These are phyloP conservation scores for Phaffia rhodozyma DNA, from an alignment of 1,284 basidiomycete genomes.

Conservation along the genomic window DNA sequence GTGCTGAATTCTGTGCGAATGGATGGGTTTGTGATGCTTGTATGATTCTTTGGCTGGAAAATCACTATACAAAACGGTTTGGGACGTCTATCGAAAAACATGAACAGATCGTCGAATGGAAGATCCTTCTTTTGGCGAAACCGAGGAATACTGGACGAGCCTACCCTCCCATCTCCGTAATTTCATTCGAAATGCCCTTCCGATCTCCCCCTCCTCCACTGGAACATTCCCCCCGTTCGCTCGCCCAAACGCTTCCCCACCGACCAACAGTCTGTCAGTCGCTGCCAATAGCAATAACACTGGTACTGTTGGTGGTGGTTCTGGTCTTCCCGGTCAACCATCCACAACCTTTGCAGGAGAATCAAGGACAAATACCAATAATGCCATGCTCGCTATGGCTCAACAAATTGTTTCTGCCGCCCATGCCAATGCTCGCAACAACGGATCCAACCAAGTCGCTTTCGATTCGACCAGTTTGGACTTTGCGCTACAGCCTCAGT, in stretches of 20 bases:
- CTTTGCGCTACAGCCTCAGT: constrained; percentile 45
- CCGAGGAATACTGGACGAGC: constrained; percentile 48
- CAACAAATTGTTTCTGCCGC: constrained; percentile 47
- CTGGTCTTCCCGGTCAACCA: constrained; percentile 26
- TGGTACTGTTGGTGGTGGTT: constrained; percentile 21
- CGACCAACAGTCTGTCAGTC: constrained; percentile 19
- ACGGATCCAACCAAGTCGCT: constrained; percentile 33
- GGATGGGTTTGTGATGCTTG: no score
- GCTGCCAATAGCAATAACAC: constrained; percentile 24
- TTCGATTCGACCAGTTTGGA: constrained; percentile 49
- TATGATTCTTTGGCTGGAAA: no score
- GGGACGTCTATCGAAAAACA: no score
- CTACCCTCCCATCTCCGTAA: constrained; percentile 44
- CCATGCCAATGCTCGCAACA: constrained; percentile 41
- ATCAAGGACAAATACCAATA: constrained; percentile 1
- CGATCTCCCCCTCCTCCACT: constrained; percentile 30
- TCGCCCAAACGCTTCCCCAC: constrained; percentile 6
- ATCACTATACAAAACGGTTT: no score
- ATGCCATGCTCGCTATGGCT: constrained; percentile 54
- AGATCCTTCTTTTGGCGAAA: constrained; percentile 37
- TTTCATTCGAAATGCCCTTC: constrained; percentile 46
- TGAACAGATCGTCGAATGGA: constrained; percentile 28
- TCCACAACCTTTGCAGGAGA: constrained; percentile 1
- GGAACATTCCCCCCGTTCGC: constrained; percentile 19
- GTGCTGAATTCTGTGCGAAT: no score